Base-by-base conservation (phyloP, 257 asterid species). In the Gynochthodes officinalis region DNA sequence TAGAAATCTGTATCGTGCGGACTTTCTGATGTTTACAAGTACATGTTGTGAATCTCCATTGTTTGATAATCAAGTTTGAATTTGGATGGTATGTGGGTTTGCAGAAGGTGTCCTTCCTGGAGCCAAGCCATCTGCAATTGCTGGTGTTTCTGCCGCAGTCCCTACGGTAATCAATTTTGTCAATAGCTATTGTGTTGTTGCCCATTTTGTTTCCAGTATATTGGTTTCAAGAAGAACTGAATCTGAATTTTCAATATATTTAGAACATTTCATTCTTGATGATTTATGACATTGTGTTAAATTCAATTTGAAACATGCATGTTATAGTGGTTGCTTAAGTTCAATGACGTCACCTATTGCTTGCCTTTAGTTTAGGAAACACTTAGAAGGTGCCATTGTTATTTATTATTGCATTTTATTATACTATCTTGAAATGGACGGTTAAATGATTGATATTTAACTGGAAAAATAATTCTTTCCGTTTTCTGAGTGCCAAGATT, bases 31-130 rank as follows among this genome's bases (percentile, higher is more conserved):
- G 46, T 19, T 35, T 62, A 39, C 18, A 10, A 7, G 30, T 30
- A 10, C 21, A 33, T 69, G 5, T 28, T 52, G 59, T 4, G 2
- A 46, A 16, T 42, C 25, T 8, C 9, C 11, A 48, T 63, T 23
- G 44, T 61, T 44, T 64, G 50, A 74, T 10, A 72, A 64, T 39
- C 6, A 16, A 19, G 43, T 9, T n/a, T 52, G 46, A 66, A 25
- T 48, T 27, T 73, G 30, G 75, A 12, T 52, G 58, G 21, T 62
- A 43, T 65, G 44, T 67, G 19, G 39, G 44, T 73, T 77, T 81
- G 89, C 89, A 89, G 96, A 84, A 72, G 91, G 91, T 21, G 88
- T 80, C 27, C 85, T 82, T 42, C 91, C 81, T 4, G 96, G 96
- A 73, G 73, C 83, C 69, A 89, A 89, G 74, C 93, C 93, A 64